Base-by-base conservation (phyloP, 352 stramenopile genomes). In the Aphanomyces stellatus region DNA sequence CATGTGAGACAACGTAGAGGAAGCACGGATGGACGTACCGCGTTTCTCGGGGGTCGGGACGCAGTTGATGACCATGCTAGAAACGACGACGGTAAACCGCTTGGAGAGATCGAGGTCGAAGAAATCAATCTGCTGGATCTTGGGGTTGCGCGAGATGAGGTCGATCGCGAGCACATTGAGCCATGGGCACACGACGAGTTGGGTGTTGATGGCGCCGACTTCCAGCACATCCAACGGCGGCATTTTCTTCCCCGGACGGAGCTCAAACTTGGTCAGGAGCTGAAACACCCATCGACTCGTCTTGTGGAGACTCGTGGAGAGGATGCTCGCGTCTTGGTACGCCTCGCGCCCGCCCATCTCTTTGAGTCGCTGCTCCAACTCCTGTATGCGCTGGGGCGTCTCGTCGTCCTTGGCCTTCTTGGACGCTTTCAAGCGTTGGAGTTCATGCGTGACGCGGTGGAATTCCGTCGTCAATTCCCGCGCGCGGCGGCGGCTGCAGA, bases 61-160 rank as follows among this genome's bases (percentile, higher is more conserved):
- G 71, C 92, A 99, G 71, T 98, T 99, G 40, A 99, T 81, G 24
- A 98, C 88, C 83, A 98, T 98, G 19, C 90, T 97, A 61, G 93
- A 98, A 22, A 98, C 93, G 42, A 98, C 70, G 2, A 96, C 87
- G 56, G 97, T 86, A 72, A 95, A 98, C 53, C 83, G 78, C 10
- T 77, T 76, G 1, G 62, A 49, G 1, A 89, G 77, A 51, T 74
- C 56, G 17, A 97, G 75, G 19, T 79, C 83, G 68, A 98, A 97
- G 69, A 98, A 98, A 72, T 98, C 91, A 41, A 84, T 73, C 72
- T 96, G 84, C 72, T 97, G 82, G 65, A 98, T 97, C 64, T 76
- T 71, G 28, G 93, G 82, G 73, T 97, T 78, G 51, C 87, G 88
- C 17, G 93, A 96, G 69, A 94, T 89, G 55, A 99, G 81, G 73